phyloP scores from a whole-genome alignment of 2,329 filamentous ascomycete genomes.

The Ceratocystiopsis sp. region DNA sequence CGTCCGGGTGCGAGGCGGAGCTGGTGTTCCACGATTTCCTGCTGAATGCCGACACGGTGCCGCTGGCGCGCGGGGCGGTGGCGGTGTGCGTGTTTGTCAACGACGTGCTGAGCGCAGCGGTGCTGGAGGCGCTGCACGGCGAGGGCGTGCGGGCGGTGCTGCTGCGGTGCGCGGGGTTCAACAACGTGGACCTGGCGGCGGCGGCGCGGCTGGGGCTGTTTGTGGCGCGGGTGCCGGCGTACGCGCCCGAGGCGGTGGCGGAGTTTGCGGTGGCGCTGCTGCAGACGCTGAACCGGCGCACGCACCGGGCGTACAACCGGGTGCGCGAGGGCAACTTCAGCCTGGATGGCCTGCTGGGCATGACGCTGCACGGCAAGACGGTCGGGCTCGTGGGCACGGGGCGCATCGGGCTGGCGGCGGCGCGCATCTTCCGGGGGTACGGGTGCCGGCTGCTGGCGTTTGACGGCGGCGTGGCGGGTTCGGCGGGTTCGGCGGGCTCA shows the following conservation, averaged over 20 bases:
- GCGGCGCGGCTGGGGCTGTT: slow-evolving; percentile 38
- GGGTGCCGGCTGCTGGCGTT: slow-evolving; percentile 44
- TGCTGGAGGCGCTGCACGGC: slow-evolving; percentile 31
- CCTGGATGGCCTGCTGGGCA: slow-evolving; percentile 45
- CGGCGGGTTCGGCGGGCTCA: no score
- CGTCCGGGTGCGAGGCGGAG: slow-evolving; percentile 21
- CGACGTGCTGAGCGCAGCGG: slow-evolving; percentile 33
- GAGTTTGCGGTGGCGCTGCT: slow-evolving; percentile 53
- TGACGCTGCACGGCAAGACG: slow-evolving; percentile 45
- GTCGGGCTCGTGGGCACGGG: slow-evolving; percentile 50
- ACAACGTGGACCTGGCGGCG: slow-evolving; percentile 44
- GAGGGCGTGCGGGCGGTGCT: slow-evolving; percentile 40
- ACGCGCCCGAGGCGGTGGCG: slow-evolving; percentile 52
- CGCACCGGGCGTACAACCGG: slow-evolving; percentile 50
- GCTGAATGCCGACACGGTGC: slow-evolving; percentile 36
- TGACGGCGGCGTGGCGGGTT: slow-evolving; percentile 44
- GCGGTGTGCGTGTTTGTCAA: slow-evolving; percentile 56
- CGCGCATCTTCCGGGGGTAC: slow-evolving; percentile 46
- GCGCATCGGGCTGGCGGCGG: slow-evolving; percentile 44
- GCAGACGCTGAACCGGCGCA: slow-evolving; percentile 50
- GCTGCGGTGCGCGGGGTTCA: slow-evolving; percentile 51
- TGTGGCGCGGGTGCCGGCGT: slow-evolving; percentile 50
- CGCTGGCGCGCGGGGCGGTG: slow-evolving; percentile 31
- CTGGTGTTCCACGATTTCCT: slow-evolving; percentile 41
- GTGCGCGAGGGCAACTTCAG: slow-evolving; percentile 53